These are phyloP conservation scores for Colletotrichum gloeosporioides DNA, from an alignment of 2,329 filamentous ascomycete species.

Conservation along the genomic window DNA sequence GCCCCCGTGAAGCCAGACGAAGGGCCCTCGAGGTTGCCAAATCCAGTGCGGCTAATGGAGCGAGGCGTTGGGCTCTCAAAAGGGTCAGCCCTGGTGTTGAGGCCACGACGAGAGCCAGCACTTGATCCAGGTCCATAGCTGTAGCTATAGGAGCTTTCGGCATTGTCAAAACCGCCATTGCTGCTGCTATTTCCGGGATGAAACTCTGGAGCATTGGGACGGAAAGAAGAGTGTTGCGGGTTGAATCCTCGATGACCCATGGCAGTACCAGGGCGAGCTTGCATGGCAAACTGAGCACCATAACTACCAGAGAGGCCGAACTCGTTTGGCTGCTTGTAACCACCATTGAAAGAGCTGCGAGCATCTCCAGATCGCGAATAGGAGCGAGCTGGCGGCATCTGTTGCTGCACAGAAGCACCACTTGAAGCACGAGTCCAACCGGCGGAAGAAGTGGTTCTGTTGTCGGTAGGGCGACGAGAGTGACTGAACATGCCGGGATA, in stretches of 20 bases:
- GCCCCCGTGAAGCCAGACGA: neutral
- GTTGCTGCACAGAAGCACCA: neutral
- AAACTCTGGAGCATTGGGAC: slow-evolving; percentile 37
- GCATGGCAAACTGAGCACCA: neutral
- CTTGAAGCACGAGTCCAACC: slow-evolving; percentile 9
- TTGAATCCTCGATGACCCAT: slow-evolving; percentile 10
- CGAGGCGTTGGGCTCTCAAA: slow-evolving; percentile 11
- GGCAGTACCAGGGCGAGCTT: slow-evolving; percentile 7
- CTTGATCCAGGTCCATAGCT: neutral
- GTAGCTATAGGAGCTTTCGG: slow-evolving; percentile 6
- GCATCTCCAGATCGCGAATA: slow-evolving; percentile 2
- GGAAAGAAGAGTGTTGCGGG: slow-evolving; percentile 27
- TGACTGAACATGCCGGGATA: slow-evolving; percentile 7
- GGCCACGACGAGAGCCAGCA: slow-evolving; percentile 3
- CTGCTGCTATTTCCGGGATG: slow-evolving; percentile 26
- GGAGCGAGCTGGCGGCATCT: neutral
- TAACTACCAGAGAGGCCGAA: neutral
- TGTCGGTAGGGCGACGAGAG: neutral
- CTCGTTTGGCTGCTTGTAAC: neutral
- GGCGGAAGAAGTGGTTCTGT: slow-evolving; percentile 10
- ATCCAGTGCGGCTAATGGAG: neutral
- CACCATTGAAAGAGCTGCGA: neutral
- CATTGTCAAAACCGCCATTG: neutral
- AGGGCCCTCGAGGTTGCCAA: neutral
- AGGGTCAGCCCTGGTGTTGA: neutral